These are phyloP conservation scores for Saitozyma podzolica DNA, from an alignment of 768 basidiomycete genomes.

Conservation along the genomic window DNA sequence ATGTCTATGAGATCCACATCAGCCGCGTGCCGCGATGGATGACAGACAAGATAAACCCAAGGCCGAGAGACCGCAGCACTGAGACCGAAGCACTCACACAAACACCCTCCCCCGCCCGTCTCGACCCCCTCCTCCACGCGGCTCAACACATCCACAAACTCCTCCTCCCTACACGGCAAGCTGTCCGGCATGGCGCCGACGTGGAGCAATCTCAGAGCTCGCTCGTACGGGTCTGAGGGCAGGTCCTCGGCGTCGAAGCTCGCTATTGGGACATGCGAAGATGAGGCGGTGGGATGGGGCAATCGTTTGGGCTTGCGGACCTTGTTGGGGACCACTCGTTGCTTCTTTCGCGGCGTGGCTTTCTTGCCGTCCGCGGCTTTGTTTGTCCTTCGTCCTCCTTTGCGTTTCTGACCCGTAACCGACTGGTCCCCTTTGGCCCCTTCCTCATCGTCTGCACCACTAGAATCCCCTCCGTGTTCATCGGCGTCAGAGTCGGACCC, in stretches of 20 bases:
- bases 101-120: constrained; percentile 89
- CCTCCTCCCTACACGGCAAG: constrained; percentile 83
- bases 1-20: constrained; percentile 64
- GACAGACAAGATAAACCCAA: background rate
- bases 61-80: background rate
- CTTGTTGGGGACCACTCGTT: constrained; percentile 26
- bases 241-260: constrained; percentile 56
- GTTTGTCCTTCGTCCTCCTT: constrained; percentile 12
- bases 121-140: constrained; percentile 82
- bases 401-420: constrained; percentile 23
- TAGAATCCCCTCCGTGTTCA: background rate
- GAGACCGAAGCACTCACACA: constrained; percentile 65
- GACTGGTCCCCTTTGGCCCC: constrained; percentile 15
- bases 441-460: constrained; percentile 10
- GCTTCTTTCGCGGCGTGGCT: background rate
- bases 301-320: constrained; percentile 40
- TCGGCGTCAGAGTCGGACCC: constrained; percentile 14
- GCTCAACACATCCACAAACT: constrained; percentile 72
- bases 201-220: constrained; percentile 87
- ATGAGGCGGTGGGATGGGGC: constrained; percentile 30
- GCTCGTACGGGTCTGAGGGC: constrained; percentile 75
- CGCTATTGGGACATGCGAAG: constrained; percentile 44
- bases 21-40: background rate
- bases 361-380: too few species aligned
- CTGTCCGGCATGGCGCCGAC: constrained; percentile 88